phyloP scores from a whole-genome alignment of 805 yeast species.

The Metschnikowia colocasiae region DNA sequence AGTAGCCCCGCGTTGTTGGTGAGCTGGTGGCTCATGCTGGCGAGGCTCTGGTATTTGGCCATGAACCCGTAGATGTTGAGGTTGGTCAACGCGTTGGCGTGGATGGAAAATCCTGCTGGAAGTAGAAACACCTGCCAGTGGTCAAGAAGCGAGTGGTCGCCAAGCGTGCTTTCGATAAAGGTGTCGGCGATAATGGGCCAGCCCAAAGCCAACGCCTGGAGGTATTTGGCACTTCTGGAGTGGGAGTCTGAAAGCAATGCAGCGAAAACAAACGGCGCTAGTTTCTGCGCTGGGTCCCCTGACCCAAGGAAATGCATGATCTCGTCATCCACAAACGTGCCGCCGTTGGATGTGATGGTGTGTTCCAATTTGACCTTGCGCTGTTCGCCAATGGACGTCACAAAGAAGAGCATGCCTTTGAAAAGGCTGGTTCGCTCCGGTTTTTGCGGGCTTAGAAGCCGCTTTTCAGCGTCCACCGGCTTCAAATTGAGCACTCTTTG shows the following conservation, averaged over 20 bases:
- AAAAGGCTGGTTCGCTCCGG: slow-evolving; percentile 7
- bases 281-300: slow-evolving; percentile 20
- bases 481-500: slow-evolving; percentile 3
- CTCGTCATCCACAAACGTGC: slow-evolving; percentile 35
- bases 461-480: not conserved
- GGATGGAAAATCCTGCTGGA: slow-evolving; percentile 67
- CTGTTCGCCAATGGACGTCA: slow-evolving; percentile 34
- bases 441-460: slow-evolving; percentile 5
- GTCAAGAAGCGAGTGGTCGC: slow-evolving; percentile 22
- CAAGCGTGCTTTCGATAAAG: slow-evolving; percentile 52
- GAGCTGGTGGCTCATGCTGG: slow-evolving; percentile 39
- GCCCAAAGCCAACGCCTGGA: slow-evolving; percentile 73
- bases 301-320: slow-evolving; percentile 24
- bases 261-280: slow-evolving; percentile 45
- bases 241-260: slow-evolving; percentile 60
- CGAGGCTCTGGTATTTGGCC: slow-evolving; percentile 30
- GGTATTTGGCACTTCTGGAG: slow-evolving; percentile 67
- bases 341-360: slow-evolving; percentile 42
- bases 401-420: slow-evolving; percentile 28
- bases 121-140: slow-evolving; percentile 55
- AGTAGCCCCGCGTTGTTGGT: slow-evolving; percentile 37
- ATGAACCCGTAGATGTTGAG: slow-evolving; percentile 45
- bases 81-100: slow-evolving; percentile 44
- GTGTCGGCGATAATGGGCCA: slow-evolving; percentile 76
- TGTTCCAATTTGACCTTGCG: slow-evolving; percentile 30